Percentiles rank a stretch among this genome's conserved stretches.
These are phyloP conservation scores for Colletotrichum trifolii DNA, from an alignment of 2,329 filamentous ascomycete genomes.

Conservation along the genomic window DNA sequence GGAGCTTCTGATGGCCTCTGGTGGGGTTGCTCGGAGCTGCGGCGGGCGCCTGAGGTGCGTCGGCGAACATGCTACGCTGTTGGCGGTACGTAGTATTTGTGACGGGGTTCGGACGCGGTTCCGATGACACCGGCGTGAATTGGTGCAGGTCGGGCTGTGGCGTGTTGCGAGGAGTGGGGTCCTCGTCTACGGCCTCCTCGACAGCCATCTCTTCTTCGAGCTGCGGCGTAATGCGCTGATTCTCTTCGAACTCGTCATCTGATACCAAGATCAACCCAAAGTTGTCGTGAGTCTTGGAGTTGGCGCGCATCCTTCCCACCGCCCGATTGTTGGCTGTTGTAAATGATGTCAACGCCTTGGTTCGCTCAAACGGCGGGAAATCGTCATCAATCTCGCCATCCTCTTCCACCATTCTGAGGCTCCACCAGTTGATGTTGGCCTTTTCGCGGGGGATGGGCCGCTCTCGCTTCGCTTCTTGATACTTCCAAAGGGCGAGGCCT, in stretches of 20 bases:
- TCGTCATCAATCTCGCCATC: constrained; percentile 88
- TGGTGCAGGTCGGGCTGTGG: constrained; percentile 54
- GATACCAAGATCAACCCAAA: constrained; percentile 83
- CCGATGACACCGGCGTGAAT: constrained; percentile 43
- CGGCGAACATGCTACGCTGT: constrained; percentile 64
- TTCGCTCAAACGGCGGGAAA: constrained; percentile 81
- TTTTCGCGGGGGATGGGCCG: constrained; percentile 74
- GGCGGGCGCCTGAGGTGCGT: constrained; percentile 63
- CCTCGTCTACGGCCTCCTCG: constrained; percentile 53
- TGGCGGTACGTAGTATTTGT: constrained; percentile 69
- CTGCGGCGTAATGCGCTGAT: constrained; percentile 74
- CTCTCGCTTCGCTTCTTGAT: constrained; percentile 79
- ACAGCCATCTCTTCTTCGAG: constrained; percentile 54
- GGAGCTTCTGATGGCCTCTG: constrained; percentile 75
- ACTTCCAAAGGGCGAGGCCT: constrained; percentile 81
- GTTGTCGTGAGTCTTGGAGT: constrained; percentile 83
- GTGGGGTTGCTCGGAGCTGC: constrained; percentile 52
- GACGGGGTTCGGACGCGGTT: constrained; percentile 66
- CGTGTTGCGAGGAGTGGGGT: constrained; percentile 56
- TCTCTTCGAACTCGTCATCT: constrained; percentile 74
- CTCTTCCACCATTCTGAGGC: constrained; percentile 84
- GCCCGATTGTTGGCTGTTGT: constrained; percentile 83
- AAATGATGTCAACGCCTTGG: constrained; percentile 79
- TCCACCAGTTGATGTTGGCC: constrained; percentile 84
- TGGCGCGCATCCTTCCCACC: constrained; percentile 68